phyloP scores from a whole-genome alignment of 805 yeast species.

The Candida odintsovae region DNA sequence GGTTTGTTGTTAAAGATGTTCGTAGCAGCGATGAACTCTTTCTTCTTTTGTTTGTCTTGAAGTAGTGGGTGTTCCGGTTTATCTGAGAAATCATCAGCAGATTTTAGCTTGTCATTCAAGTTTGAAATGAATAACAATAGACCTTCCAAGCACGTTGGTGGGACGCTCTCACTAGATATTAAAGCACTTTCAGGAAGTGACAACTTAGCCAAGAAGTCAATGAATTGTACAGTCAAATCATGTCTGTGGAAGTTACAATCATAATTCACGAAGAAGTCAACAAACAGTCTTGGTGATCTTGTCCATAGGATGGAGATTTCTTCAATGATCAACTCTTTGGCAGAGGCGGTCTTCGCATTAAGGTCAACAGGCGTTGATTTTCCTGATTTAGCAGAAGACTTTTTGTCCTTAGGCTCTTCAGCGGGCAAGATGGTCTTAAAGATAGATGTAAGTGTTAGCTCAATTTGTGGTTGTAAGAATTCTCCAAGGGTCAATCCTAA shows the following conservation, averaged over 20 bases:
- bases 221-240: conserved; percentile 62
- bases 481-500: conserved; percentile 61
- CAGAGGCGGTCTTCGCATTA: conserved; percentile 22
- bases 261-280: conserved; percentile 70
- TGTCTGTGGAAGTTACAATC: conserved; percentile 89
- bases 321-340: conserved; percentile 81
- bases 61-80: conserved; percentile 15
- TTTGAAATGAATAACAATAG: conserved; percentile 64
- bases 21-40: conserved; percentile 71
- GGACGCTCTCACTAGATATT: conserved; percentile 77
- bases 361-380: conserved; percentile 30
- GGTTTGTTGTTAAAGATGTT: conserved; percentile 75
- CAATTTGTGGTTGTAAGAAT: conserved; percentile 73
- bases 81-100: conserved; percentile 16
- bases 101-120: conserved; percentile 40
- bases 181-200: conserved; percentile 84
- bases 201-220: conserved; percentile 68
- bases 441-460: conserved; percentile 59
- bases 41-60: conserved; percentile 45
- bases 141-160: conserved; percentile 92
- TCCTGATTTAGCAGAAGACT: conserved; percentile 12
- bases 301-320: conserved; percentile 78
- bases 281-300: conserved; percentile 71
- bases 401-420: conserved; percentile 11
- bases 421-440: conserved; percentile 50